phyloP scores from a whole-genome alignment of 1,284 basidiomycete species.

The Leccinum huronense region DNA sequence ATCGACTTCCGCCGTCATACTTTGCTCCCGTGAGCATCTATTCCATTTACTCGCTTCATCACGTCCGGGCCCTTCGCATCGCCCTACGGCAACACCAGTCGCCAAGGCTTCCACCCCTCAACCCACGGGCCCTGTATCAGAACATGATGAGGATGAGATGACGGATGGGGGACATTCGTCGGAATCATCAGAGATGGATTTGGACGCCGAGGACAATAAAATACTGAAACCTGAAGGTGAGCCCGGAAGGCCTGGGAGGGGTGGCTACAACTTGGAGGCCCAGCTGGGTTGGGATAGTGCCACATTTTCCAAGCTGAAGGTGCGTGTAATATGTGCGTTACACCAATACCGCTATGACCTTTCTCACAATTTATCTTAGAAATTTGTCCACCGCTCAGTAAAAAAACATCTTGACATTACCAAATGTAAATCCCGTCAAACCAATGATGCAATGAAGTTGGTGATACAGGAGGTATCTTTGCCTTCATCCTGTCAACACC shows the following conservation, averaged over 20 bases:
- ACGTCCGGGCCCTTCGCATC: background rate
- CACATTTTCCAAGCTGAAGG: conserved; percentile 2
- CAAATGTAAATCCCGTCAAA: conserved; percentile 8
- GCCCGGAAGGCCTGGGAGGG: conserved; percentile 8
- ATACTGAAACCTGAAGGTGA: conserved; percentile 14
- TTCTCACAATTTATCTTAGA: conserved; percentile 1
- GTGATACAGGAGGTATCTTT: conserved; percentile 8
- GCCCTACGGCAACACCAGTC: background rate
- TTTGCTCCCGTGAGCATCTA: background rate
- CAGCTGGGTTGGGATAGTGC: conserved; percentile 5
- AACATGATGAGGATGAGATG: background rate
- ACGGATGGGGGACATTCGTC: background rate
- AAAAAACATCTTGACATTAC: too few relatives aligned
- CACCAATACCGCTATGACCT: background rate
- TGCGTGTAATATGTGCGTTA: background rate
- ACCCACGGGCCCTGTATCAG: background rate
- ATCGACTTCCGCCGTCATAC: background rate
- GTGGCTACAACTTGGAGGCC: conserved; percentile 14
- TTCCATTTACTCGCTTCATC: background rate
- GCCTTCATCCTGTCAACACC: background rate
- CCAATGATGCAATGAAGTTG: background rate
- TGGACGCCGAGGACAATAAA: background rate
- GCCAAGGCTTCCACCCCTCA: background rate
- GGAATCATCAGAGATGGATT: conserved; percentile 6
- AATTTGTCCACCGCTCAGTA: conserved; percentile 5